Evolutionary conservation across 768 basidiomycete genomes (phyloP).

Genomic region (Russula brevipes): DNA sequence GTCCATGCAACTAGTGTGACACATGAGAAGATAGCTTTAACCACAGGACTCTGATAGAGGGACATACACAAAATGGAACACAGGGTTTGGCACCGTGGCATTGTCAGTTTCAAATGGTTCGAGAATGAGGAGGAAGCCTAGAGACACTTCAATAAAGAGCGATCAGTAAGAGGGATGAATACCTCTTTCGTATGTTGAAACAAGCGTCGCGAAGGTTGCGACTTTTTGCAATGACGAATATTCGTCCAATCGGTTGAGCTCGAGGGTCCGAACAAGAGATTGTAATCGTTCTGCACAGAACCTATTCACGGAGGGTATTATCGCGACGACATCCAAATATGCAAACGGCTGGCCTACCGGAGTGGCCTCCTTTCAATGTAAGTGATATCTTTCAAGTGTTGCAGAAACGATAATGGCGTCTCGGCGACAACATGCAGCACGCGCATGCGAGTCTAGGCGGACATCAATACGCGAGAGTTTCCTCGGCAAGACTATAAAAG

Average conservation of each 20-base stretch:
- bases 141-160: neutral
- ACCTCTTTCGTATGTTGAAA: slow-evolving; percentile 98
- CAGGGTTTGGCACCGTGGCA: slow-evolving; percentile 96
- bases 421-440: slow-evolving; percentile 99
- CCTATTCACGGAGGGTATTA: slow-evolving; percentile 37
- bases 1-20: slow-evolving; percentile 77
- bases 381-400: slow-evolving; percentile 97
- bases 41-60: slow-evolving; percentile 15
- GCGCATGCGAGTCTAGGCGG: slow-evolving; percentile 85
- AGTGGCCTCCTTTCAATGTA: slow-evolving; percentile 94
- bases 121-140: slow-evolving; percentile 92
- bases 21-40: neutral
- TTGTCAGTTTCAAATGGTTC: slow-evolving; percentile 99
- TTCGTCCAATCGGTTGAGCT: slow-evolving; percentile 86
- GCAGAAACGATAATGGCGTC: slow-evolving; percentile 92
- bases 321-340: neutral
- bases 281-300: slow-evolving; percentile 96
- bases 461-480: neutral
- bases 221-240: slow-evolving; percentile 90
- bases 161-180: neutral
- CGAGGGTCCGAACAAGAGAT: slow-evolving; percentile 87
- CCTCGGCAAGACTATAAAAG: neutral
- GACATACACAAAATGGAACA: slow-evolving; percentile 91
- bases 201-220: slow-evolving; percentile 91
- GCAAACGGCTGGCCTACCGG: slow-evolving; percentile 48